Conservation (phyloP, 2,329 filamentous ascomycete species). For the Leptosphaerulina australis region DNA sequence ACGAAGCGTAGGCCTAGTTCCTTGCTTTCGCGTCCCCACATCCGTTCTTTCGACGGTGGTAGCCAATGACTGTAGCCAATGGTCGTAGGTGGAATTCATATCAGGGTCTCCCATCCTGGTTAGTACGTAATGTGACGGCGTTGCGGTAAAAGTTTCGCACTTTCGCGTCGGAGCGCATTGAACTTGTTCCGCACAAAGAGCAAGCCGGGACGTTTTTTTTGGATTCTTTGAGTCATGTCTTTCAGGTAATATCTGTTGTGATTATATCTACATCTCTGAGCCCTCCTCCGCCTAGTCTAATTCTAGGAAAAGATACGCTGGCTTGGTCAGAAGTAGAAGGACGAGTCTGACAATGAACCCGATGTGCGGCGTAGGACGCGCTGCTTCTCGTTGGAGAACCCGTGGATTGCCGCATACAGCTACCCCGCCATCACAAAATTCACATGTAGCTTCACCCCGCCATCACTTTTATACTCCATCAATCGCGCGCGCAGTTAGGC, state of each 20-base stretch:
- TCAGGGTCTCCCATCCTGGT: constrained; percentile 16
- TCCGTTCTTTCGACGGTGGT: neutral
- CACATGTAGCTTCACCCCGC: constrained; percentile 23
- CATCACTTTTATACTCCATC: constrained; percentile 27
- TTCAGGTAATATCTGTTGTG: constrained; percentile 14
- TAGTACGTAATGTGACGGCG: constrained; percentile 31
- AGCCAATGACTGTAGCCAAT: no score
- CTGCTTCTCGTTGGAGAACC: constrained; percentile 19
- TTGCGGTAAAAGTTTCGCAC: constrained; percentile 28
- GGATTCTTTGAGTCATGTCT: constrained; percentile 18
- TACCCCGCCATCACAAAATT: constrained; percentile 42
- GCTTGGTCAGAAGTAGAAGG: constrained; percentile 26
- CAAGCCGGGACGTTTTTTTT: constrained; percentile 6
- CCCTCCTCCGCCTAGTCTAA: constrained; percentile 29
- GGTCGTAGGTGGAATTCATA: neutral
- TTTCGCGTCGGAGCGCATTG: constrained; percentile 33
- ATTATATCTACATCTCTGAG: constrained; percentile 21
- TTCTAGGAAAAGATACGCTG: constrained; percentile 35
- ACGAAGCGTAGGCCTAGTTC: neutral
- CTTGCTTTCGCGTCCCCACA: neutral
- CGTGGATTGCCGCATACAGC: constrained; percentile 39
- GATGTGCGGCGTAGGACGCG: constrained; percentile 37
- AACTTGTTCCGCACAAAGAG: constrained; percentile 16
- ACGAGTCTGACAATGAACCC: constrained; percentile 33
- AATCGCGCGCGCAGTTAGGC: constrained; percentile 20